Conservation (phyloP, 352 stramenopile species). For the Phytophthora multivora region DNA sequence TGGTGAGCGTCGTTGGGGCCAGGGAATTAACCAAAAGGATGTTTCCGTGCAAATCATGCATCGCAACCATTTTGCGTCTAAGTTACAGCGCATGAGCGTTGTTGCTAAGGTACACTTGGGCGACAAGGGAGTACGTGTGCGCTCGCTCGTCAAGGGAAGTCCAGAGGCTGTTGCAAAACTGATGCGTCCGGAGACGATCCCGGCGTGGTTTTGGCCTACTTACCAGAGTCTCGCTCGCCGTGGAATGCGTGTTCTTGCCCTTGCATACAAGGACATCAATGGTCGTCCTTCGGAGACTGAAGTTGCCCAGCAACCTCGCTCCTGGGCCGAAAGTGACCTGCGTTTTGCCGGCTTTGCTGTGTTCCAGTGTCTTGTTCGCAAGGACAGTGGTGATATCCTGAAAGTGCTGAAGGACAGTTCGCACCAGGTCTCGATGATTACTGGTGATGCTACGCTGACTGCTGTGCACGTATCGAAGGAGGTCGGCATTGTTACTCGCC, state of each 20-base stretch:
- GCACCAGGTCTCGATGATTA: constrained; percentile 98
- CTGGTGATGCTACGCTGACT: constrained; percentile 97
- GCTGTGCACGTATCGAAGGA: constrained; percentile 96
- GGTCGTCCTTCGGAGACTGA: constrained; percentile 69
- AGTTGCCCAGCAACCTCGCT: constrained; percentile 81
- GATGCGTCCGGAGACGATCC: constrained; percentile 82
- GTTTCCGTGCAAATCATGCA: constrained; percentile 92
- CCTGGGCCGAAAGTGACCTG: constrained; percentile 94
- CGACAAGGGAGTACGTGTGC: constrained; percentile 69
- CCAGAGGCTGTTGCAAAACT: constrained; percentile 93
- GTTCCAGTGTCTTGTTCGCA: constrained; percentile 93
- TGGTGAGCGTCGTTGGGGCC: constrained; percentile 72
- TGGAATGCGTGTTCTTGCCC: constrained; percentile 93
- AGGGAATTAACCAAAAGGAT: constrained; percentile 73
- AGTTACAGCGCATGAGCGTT: constrained; percentile 97
- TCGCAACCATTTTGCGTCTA: constrained; percentile 95
- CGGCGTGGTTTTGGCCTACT: constrained; percentile 90
- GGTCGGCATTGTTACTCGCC: constrained; percentile 91
- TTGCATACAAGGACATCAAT: constrained; percentile 95
- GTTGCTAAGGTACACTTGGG: constrained; percentile 90
- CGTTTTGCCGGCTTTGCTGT: constrained; percentile 95
- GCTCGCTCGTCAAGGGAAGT: constrained; percentile 97
- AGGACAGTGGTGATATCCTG: constrained; percentile 95
- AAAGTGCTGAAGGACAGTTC: constrained; percentile 91
- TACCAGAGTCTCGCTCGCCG: constrained; percentile 85